A percentile compares a stretch with the other conserved stretches of the same genome.
phyloP scores from a whole-genome alignment of 164 flowering plant genomes.

The Stephania cephalantha region DNA sequence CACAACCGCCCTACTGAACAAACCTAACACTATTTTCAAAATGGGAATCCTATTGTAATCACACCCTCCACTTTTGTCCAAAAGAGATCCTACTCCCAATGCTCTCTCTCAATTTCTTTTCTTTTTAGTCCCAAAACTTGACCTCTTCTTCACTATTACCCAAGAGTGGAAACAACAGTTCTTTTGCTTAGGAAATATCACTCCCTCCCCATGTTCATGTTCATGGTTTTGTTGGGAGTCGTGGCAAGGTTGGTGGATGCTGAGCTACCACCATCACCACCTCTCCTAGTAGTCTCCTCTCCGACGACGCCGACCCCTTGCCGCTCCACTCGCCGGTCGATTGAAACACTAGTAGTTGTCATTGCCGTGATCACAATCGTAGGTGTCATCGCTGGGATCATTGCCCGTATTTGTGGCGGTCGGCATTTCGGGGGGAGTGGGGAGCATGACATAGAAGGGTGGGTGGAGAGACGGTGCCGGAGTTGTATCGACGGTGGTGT shows the following conservation, averaged over 20 bases:
- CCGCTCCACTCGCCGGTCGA: conserved; percentile 41
- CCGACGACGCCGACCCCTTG: not conserved
- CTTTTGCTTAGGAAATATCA: not conserved
- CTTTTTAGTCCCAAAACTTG: no score
- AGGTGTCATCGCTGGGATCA: conserved; percentile 57
- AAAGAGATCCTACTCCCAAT: conserved; percentile 20
- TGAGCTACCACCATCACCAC: conserved; percentile 28
- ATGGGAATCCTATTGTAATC: conserved; percentile 12
- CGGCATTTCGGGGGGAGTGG: conserved; percentile 52
- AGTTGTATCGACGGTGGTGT: conserved; percentile 71
- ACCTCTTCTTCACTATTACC: not conserved
- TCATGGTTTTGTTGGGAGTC: conserved; percentile 9
- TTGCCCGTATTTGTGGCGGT: conserved; percentile 71
- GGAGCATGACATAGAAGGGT: conserved; percentile 73
- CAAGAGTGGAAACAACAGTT: not conserved
- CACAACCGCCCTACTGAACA: conserved; percentile 13
- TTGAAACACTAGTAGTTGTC: conserved; percentile 70
- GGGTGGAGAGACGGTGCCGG: conserved; percentile 67
- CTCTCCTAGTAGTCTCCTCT: conserved; percentile 5
- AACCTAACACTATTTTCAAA: conserved; percentile 6
- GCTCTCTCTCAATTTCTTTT: no score
- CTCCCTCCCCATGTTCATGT: not conserved
- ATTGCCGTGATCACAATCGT: conserved; percentile 63
- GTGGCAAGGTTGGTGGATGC: conserved; percentile 17
- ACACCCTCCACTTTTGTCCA: not conserved